Evolutionary conservation across 202 grass and related monocot species (phyloP).

Genomic region (Panicum hallii): DNA sequence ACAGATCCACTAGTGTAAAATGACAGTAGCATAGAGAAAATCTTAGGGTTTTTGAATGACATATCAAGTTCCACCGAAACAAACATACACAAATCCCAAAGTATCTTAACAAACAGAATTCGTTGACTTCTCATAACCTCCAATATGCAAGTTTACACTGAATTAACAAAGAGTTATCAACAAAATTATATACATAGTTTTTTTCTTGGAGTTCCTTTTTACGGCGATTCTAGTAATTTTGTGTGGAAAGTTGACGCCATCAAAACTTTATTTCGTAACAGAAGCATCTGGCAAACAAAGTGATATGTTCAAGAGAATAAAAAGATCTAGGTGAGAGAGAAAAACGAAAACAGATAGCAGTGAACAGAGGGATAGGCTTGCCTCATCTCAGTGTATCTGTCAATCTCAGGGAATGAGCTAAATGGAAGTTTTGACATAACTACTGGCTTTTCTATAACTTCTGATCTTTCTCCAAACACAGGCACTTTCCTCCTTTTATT

Average conservation of each 20-base stretch:
- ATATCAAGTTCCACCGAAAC: conserved; percentile 8
- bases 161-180: conserved; percentile 15
- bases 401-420: conserved; percentile 70
- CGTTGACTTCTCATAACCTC: neutral
- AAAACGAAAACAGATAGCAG: neutral
- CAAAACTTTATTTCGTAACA: conserved; percentile 11
- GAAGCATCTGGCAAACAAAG: conserved; percentile 14
- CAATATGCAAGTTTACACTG: conserved; percentile 6
- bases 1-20: neutral
- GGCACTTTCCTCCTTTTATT: conserved; percentile 48
- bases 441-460: conserved; percentile 27
- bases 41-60: neutral
- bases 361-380: conserved; percentile 41
- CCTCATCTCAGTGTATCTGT: conserved; percentile 61
- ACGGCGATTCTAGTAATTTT: conserved; percentile 15
- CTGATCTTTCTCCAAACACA: conserved; percentile 28
- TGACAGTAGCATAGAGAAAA: neutral
- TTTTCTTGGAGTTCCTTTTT: neutral
- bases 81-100: neutral
- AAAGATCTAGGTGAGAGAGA: neutral
- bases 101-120: conserved; percentile 14
- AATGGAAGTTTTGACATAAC: conserved; percentile 21
- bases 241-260: conserved; percentile 2
- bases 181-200: neutral
- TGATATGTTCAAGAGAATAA: neutral